Evolutionary conservation across 2,329 filamentous ascomycete species (phyloP).

Genomic region (Nothophoma quercina): DNA sequence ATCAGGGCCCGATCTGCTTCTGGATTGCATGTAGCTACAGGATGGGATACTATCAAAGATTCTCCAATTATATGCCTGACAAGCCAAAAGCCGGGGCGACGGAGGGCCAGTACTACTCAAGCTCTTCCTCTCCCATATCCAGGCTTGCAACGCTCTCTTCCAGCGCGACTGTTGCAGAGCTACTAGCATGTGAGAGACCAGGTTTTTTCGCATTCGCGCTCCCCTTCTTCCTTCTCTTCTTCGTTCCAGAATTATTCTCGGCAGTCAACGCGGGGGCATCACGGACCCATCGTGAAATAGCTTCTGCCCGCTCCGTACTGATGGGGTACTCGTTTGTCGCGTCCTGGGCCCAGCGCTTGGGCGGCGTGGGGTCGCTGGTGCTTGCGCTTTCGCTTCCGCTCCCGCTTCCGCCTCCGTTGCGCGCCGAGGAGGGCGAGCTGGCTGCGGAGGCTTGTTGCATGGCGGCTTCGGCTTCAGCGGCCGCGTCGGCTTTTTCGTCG

Average conservation of each 20-base stretch:
- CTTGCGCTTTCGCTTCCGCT: not conserved
- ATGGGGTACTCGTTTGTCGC: slow-evolving; percentile 74
- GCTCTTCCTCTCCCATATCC: not conserved
- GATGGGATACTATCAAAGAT: too few relatives aligned
- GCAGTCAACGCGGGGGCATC: slow-evolving; percentile 54
- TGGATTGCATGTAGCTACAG: too few relatives aligned
- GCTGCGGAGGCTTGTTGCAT: not conserved
- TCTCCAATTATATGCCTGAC: too few relatives aligned
- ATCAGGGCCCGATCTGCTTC: too few relatives aligned
- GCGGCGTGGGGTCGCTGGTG: slow-evolving; percentile 21
- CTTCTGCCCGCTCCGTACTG: slow-evolving; percentile 72
- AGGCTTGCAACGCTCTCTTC: not conserved
- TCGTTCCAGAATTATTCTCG: slow-evolving; percentile 32
- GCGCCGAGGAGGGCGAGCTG: too few relatives aligned
- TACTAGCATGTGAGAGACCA: not conserved
- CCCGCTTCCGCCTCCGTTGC: too few relatives aligned
- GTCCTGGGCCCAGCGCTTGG: slow-evolving; percentile 69
- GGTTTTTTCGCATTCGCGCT: slow-evolving; percentile 3
- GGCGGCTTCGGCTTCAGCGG: not conserved
- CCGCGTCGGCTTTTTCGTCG: slow-evolving; percentile 59
- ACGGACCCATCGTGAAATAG: slow-evolving; percentile 73
- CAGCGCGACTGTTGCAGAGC: too few relatives aligned
- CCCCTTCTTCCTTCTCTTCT: slow-evolving; percentile 30
- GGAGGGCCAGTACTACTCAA: too few relatives aligned
- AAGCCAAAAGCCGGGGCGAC: too few relatives aligned